These are phyloP conservation scores for Ogataea saltuana DNA, from an alignment of 805 yeast species.

Conservation along the genomic window DNA sequence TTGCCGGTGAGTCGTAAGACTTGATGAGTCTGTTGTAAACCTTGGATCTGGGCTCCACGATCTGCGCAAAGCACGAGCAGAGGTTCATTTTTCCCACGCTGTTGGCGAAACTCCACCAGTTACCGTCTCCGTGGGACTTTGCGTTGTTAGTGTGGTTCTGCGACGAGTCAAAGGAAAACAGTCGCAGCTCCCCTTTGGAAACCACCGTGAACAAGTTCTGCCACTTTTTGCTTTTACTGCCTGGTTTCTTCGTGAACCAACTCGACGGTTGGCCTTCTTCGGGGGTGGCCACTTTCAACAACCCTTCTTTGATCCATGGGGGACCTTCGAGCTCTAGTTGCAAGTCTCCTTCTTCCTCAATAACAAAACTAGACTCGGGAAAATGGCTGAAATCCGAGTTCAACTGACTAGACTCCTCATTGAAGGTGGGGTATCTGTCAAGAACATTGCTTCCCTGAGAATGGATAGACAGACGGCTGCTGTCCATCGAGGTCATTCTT, in stretches of 20 bases:
- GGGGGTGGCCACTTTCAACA: conserved; percentile 40
- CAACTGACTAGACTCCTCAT: conserved; percentile 15
- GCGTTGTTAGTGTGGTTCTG: conserved; percentile 13
- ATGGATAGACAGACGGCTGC: conserved; percentile 18
- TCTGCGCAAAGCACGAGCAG: conserved; percentile 52
- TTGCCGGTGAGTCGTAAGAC: conserved; percentile 26
- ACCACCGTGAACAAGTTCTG: conserved; percentile 62
- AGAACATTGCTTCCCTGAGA: conserved; percentile 15
- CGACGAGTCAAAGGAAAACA: conserved; percentile 49
- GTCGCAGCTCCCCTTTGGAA: conserved; percentile 61
- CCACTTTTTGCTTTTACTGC: conserved; percentile 36
- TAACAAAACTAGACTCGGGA: conserved; percentile 11
- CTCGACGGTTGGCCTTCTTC: neutral
- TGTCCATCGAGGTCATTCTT: conserved; percentile 22
- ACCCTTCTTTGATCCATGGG: conserved; percentile 78
- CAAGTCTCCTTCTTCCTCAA: conserved; percentile 53
- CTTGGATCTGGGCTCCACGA: conserved; percentile 38
- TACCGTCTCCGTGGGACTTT: conserved; percentile 48
- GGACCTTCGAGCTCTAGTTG: conserved; percentile 68
- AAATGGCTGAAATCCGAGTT: conserved; percentile 2
- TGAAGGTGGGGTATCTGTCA: conserved; percentile 13
- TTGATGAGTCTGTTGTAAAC: conserved; percentile 19
- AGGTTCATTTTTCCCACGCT: conserved; percentile 53
- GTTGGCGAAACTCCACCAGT: conserved; percentile 66
- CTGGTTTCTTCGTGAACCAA: conserved; percentile 2